A percentile compares a stretch with the other conserved stretches of the same genome.
These are phyloP conservation scores for Pseudoneurospora amorphoporcata DNA, from an alignment of 495 filamentous ascomycete species.

Conservation along the genomic window DNA sequence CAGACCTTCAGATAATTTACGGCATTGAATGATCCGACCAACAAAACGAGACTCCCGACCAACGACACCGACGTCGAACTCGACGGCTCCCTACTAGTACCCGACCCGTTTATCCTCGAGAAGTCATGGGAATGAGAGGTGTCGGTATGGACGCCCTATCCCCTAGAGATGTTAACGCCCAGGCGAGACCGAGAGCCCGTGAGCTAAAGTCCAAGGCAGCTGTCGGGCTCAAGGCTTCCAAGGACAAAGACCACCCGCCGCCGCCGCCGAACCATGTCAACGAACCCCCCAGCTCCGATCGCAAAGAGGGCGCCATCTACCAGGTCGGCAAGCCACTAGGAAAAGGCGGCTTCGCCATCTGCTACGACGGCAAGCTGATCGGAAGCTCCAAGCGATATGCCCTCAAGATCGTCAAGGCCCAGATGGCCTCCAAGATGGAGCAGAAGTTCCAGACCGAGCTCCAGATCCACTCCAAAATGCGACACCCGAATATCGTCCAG, in stretches of 20 bases:
- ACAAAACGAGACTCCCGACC: neutral
- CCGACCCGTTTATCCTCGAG: neutral
- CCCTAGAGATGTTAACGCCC: slow-evolving; percentile 58
- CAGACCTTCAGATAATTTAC: neutral
- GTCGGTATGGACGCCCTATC: slow-evolving; percentile 59
- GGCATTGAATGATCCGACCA: neutral
- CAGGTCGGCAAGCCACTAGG: slow-evolving; percentile 74
- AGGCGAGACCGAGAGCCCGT: slow-evolving; percentile 31
- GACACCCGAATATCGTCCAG: slow-evolving; percentile 84
- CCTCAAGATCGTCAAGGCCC: slow-evolving; percentile 82
- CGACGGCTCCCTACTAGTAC: neutral
- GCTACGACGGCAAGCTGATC: slow-evolving; percentile 62
- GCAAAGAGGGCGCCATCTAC: slow-evolving; percentile 65
- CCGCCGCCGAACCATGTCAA: slow-evolving; percentile 66
- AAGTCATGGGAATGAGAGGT: slow-evolving; percentile 25
- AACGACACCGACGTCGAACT: neutral
- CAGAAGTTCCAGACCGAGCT: slow-evolving; percentile 99
- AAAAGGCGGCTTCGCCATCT: slow-evolving; percentile 92
- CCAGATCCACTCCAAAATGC: slow-evolving; percentile 96
- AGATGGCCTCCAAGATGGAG: slow-evolving; percentile 72
- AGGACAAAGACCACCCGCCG: slow-evolving; percentile 63
- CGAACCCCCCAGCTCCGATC: slow-evolving; percentile 54
- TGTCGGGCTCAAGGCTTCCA: slow-evolving; percentile 41
- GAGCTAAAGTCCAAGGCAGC: slow-evolving; percentile 46
- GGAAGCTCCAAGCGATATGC: slow-evolving; percentile 60